These are phyloP conservation scores for Dimargaris verticillata DNA, from an alignment of 192 early-diverging fungal species.

Conservation along the genomic window DNA sequence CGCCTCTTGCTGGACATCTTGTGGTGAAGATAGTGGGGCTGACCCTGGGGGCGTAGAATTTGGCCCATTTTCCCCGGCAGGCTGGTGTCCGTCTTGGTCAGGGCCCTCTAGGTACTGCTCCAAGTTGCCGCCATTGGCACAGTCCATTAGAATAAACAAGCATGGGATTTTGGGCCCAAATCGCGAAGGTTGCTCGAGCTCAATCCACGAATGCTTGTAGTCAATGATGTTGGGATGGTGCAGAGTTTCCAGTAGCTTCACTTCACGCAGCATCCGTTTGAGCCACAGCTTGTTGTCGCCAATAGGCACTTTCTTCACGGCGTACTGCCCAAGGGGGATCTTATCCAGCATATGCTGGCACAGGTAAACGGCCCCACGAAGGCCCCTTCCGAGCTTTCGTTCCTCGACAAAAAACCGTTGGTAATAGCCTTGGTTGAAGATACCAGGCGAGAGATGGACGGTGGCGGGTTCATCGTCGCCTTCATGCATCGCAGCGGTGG, in stretches of 20 bases:
- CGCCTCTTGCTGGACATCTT: not conserved
- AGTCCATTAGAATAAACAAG: slow-evolving; percentile 90
- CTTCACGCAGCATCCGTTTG: slow-evolving; percentile 81
- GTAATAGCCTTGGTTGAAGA: slow-evolving; percentile 94
- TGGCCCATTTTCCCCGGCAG: not conserved
- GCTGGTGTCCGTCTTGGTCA: not conserved
- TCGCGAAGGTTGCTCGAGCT: slow-evolving; percentile 54
- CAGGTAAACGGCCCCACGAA: slow-evolving; percentile 77
- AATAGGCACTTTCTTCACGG: slow-evolving; percentile 89
- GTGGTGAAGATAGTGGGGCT: no score
- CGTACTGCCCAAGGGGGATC: slow-evolving; percentile 67
- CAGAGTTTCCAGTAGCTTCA: slow-evolving; percentile 75
- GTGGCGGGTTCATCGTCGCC: slow-evolving; percentile 1
- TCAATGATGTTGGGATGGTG: slow-evolving; percentile 85
- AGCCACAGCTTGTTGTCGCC: slow-evolving; percentile 82
- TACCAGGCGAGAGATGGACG: slow-evolving; percentile 35
- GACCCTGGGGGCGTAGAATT: not conserved
- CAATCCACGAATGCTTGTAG: slow-evolving; percentile 94
- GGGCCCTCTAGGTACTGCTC: slow-evolving; percentile 70
- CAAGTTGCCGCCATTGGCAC: slow-evolving; percentile 85
- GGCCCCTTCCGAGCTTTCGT: slow-evolving; percentile 74
- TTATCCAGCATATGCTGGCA: slow-evolving; percentile 66
- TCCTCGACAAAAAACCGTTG: slow-evolving; percentile 79
- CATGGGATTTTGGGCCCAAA: slow-evolving; percentile 82
- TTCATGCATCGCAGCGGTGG: not conserved